Evolutionary conservation across 169 alveolate species (phyloP).

Genomic region (Perkinsus olseni): DNA sequence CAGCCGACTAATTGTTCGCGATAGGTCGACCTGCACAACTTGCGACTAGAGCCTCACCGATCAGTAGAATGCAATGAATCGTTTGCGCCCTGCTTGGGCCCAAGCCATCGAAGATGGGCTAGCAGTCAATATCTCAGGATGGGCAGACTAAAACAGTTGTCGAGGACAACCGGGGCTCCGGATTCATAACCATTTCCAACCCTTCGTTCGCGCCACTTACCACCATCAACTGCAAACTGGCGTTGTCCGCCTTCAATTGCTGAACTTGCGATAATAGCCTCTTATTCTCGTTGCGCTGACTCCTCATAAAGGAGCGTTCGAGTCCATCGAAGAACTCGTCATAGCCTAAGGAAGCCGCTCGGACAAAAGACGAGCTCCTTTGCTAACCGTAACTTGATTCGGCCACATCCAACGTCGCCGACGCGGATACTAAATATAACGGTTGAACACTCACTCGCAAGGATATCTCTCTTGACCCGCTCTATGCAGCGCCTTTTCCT

Average conservation of each 20-base stretch:
- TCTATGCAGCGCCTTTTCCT: background rate
- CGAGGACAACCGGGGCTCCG: too few relatives aligned
- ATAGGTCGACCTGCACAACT: background rate
- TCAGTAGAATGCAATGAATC: background rate
- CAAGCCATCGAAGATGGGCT: background rate
- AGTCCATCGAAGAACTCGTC: background rate
- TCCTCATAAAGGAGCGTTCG: background rate
- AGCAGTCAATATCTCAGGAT: too few relatives aligned
- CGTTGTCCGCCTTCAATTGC: background rate
- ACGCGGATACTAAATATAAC: background rate
- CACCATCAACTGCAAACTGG: background rate
- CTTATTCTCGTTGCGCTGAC: background rate
- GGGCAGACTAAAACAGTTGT: too few relatives aligned
- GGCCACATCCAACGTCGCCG: background rate
- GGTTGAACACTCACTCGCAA: background rate
- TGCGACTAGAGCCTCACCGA: background rate
- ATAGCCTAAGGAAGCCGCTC: background rate
- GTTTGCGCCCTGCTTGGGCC: background rate
- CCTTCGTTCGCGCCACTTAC: background rate
- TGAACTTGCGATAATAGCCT: background rate
- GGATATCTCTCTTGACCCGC: background rate
- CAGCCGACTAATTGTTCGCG: background rate
- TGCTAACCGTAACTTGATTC: background rate
- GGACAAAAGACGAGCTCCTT: background rate
- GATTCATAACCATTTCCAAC: too few relatives aligned